A percentile compares a stretch with the other conserved stretches of the same genome.
Conservation (phyloP, 371 early-diverging fungal genomes). For the Rhizopus delemar region DNA sequence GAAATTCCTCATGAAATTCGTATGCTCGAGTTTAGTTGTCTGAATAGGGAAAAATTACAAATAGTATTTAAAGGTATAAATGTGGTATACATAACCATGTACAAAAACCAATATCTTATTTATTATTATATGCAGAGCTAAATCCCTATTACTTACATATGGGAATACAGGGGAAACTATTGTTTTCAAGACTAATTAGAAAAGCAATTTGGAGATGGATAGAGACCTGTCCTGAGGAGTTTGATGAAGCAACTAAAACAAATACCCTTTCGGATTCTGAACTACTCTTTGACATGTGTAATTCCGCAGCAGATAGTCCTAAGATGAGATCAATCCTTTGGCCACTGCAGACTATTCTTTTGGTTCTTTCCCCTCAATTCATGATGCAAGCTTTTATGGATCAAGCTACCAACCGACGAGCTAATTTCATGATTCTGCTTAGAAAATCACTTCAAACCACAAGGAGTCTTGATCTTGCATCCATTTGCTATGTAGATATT, state of each 20-base stretch:
- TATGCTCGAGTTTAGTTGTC: conserved; percentile 72
- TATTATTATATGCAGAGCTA: conserved; percentile 47
- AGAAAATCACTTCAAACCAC: conserved; percentile 64
- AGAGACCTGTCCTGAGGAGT: conserved; percentile 71
- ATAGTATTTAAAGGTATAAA: conserved; percentile 68
- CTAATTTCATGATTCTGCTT: conserved; percentile 66
- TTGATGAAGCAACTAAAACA: conserved; percentile 63
- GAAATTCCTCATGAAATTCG: conserved; percentile 66
- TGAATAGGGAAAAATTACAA: conserved; percentile 66
- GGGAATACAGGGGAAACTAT: conserved; percentile 63
- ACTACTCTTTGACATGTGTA: conserved; percentile 75
- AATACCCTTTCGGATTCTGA: conserved; percentile 70
- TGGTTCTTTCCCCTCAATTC: conserved; percentile 77
- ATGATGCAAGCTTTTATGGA: conserved; percentile 56
- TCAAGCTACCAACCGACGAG: conserved; percentile 40
- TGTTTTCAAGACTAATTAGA: conserved; percentile 68
- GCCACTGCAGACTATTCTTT: conserved; percentile 81
- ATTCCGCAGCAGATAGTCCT: conserved; percentile 65
- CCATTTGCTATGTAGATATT: conserved; percentile 77
- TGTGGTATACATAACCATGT: no score
- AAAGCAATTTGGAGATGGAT: conserved; percentile 89
- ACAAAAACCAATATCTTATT: no score
- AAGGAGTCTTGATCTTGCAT: conserved; percentile 70
- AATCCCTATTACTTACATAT: conserved; percentile 65
- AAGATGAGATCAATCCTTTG: conserved; percentile 69